Base-by-base conservation (phyloP, 208 protist genomes). In the Angomonas ambiguus region DNA sequence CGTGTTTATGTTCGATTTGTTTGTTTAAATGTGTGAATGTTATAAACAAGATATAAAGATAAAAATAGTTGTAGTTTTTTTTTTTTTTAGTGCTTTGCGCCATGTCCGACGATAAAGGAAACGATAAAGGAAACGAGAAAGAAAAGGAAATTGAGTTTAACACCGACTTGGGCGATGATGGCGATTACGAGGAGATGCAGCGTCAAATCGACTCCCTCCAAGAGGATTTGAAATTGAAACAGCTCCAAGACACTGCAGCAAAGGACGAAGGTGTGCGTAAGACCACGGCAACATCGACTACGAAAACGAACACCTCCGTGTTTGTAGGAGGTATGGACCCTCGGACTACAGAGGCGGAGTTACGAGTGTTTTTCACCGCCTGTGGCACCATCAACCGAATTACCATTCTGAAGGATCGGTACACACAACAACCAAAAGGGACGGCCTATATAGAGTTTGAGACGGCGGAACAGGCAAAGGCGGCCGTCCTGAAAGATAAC, bases 391-490 rank as follows among this genome's bases (percentile, higher is more conserved):
- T 98, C 60, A 79, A 79, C 25, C 87, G 93, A 13, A 74, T 98
- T 6, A 98, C 93, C 22, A 86, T 98, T 60, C 76, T 98, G 59
- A 82, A 83, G 42, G 92, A 98, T 71, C 86, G 83, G 24, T 88
- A 74, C 66, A 94, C 94, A 27, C 85, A 91, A 11, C 83, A 94
- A 60, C 91, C 89, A 6, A 98, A 97, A 68, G 96, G 96, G 25
- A 96, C 63, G 27, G 91, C 92, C 10, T 98, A 98, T 76, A 78
- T 97, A 27, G 89, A 98, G 71, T 98, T 98, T 60, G 88, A 90
- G n/a, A 82, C 76, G 0, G 72, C 76, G 45, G 89, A 95, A 55
- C 78, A 95, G 63, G 89, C 93, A 4, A 67, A 88, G 41, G 79
- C 83, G 20, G 94, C 92, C 5, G 8, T 95, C 10, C 65, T 91